Evolutionary conservation across 176 grass and related monocot species (phyloP).

Genomic region (Bromus sterilis): DNA sequence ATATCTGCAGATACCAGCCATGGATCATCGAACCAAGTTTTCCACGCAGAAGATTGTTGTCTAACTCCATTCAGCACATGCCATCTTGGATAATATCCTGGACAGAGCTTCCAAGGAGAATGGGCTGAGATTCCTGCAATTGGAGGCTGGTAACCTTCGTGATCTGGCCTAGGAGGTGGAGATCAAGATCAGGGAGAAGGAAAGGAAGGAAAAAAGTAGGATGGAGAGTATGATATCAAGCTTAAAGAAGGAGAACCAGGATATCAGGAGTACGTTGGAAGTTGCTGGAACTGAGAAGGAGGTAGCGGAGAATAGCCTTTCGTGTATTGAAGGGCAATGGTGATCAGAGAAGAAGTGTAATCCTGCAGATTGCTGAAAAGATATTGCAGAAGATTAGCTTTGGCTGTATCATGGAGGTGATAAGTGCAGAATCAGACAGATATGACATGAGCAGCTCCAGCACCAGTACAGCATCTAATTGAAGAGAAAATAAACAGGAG

Average conservation of each 20-base stretch:
- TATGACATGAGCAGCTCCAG: constrained; percentile 18
- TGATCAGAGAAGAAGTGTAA: constrained; percentile 43
- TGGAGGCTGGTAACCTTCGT: constrained; percentile 17
- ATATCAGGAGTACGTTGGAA: constrained; percentile 43
- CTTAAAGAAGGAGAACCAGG: constrained; percentile 55
- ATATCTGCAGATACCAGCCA: neutral
- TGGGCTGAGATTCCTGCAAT: constrained; percentile 9
- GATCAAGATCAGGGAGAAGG: constrained; percentile 34
- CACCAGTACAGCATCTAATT: constrained; percentile 5
- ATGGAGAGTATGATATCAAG: constrained; percentile 36
- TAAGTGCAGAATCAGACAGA: constrained; percentile 28
- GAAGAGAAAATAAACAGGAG: constrained; percentile 36
- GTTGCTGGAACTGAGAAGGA: constrained; percentile 50
- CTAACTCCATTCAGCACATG: neutral
- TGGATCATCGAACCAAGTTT: constrained; percentile 13
- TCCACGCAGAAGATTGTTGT: neutral
- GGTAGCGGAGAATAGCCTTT: constrained; percentile 25
- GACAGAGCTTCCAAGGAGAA: neutral
- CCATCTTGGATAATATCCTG: constrained; percentile 3
- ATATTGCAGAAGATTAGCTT: constrained; percentile 68
- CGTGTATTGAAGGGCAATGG: neutral
- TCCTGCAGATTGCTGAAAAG: constrained; percentile 69
- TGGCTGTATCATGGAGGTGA: constrained; percentile 64
- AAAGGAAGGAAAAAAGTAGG: constrained; percentile 35
- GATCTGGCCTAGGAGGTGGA: constrained; percentile 32